phyloP scores from a whole-genome alignment of 495 filamentous ascomycete species.

The Hypoxylon perforatum region DNA sequence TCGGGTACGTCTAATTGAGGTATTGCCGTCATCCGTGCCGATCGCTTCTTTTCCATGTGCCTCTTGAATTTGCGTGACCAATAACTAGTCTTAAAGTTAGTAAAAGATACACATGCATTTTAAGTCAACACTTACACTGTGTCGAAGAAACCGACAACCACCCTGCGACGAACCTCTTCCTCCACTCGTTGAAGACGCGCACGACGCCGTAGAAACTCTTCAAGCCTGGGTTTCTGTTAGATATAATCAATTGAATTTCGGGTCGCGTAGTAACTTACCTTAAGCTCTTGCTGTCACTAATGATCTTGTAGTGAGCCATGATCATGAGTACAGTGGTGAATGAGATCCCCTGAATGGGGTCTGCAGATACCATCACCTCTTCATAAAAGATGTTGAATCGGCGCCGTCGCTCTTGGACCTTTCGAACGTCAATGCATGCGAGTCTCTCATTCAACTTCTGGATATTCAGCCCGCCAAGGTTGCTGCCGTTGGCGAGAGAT shows the following conservation, averaged over 20 bases:
- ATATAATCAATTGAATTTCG: background rate
- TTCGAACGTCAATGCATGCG: constrained; percentile 76
- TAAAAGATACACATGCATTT: background rate
- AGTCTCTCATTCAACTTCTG: constrained; percentile 78
- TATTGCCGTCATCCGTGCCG: constrained; percentile 77
- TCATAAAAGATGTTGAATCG: constrained; percentile 94
- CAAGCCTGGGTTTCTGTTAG: constrained; percentile 64
- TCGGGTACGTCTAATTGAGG: constrained; percentile 89
- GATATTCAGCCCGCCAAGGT: constrained; percentile 77
- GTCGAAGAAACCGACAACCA: constrained; percentile 95
- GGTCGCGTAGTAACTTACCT: constrained; percentile 58
- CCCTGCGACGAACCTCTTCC: constrained; percentile 87
- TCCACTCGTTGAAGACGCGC: constrained; percentile 94
- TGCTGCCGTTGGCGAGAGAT: constrained; percentile 59
- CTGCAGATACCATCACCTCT: constrained; percentile 93
- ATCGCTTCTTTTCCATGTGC: constrained; percentile 71
- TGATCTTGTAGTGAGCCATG: constrained; percentile 98
- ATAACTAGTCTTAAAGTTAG: constrained; percentile 58
- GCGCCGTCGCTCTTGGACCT: constrained; percentile 76
- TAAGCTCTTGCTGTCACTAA: constrained; percentile 95
- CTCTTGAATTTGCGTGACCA: constrained; percentile 86
- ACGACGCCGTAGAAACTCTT: constrained; percentile 93
- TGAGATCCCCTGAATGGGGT: constrained; percentile 85
- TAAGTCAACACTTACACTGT: constrained; percentile 69
- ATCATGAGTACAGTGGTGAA: constrained; percentile 98